Evolutionary conservation across 768 basidiomycete species (phyloP).

Genomic region (Piloderma croceum): DNA sequence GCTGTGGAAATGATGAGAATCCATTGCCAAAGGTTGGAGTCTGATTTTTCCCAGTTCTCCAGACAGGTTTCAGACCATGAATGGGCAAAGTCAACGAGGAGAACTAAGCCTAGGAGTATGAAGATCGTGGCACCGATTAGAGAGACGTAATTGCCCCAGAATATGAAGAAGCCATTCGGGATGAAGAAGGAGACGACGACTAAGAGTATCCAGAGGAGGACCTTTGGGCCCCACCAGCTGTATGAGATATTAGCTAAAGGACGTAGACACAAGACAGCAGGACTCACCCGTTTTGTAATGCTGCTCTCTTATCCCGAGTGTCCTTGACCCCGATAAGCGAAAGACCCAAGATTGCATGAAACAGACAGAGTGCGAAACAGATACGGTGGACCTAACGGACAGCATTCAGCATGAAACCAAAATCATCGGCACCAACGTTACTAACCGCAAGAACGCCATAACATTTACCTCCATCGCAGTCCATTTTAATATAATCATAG

Average conservation of each 20-base stretch:
- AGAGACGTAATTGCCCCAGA: constrained; percentile 92
- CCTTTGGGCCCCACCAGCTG: constrained; percentile 99
- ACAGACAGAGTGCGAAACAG: constrained; percentile 88
- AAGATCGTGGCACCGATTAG: constrained; percentile 91
- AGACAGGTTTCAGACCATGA: constrained; percentile 97
- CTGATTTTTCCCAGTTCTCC: constrained; percentile 87
- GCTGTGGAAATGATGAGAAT: constrained; percentile 89
- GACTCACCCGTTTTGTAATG: constrained; percentile 91
- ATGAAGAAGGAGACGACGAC: constrained; percentile 85
- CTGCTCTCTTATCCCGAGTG: constrained; percentile 87
- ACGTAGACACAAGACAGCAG: constrained; percentile 1
- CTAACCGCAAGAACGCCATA: constrained; percentile 93
- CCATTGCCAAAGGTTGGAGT: constrained; percentile 93
- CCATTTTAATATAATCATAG: constrained; percentile 98
- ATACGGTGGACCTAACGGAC: constrained; percentile 85
- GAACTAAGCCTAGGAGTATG: constrained; percentile 93
- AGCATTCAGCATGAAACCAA: too few relatives aligned
- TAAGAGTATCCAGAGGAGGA: constrained; percentile 82
- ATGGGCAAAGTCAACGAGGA: constrained; percentile 97
- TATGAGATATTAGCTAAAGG: constrained; percentile 1
- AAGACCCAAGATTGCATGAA: constrained; percentile 78
- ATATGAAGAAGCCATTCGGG: constrained; percentile 96
- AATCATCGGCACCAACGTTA: constrained; percentile 9
- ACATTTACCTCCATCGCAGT: constrained; percentile 87
- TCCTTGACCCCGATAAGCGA: constrained; percentile 83